These are phyloP conservation scores for Lentinula novae-zelandiae DNA, from an alignment of 1,284 basidiomycete genomes.

Conservation along the genomic window DNA sequence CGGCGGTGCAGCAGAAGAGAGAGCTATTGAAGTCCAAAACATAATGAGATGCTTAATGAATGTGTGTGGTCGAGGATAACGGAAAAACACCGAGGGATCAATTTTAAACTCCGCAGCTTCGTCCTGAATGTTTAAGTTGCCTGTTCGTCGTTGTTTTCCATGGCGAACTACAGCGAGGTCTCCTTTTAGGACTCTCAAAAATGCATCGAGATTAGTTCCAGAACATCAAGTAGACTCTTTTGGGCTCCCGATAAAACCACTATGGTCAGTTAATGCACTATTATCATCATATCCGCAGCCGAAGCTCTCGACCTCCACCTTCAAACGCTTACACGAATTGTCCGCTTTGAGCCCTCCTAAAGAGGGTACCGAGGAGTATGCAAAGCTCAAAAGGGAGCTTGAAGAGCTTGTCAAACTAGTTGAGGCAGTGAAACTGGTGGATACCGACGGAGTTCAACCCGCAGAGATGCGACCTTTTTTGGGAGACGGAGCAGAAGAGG, in stretches of 20 bases:
- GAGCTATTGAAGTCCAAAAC: slow-evolving; percentile 28
- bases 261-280: slow-evolving; percentile 74
- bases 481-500: slow-evolving; percentile 32
- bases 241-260: slow-evolving; percentile 60
- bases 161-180: slow-evolving; percentile 8
- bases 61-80: slow-evolving; percentile 14
- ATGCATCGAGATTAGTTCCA: slow-evolving; percentile 20
- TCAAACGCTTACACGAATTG: slow-evolving; percentile 62
- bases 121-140: slow-evolving; percentile 20
- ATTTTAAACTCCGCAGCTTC: slow-evolving; percentile 25
- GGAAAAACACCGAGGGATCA: background rate
- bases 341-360: slow-evolving; percentile 66
- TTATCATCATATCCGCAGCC: slow-evolving; percentile 73
- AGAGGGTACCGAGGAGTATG: slow-evolving; percentile 48
- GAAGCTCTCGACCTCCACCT: slow-evolving; percentile 46
- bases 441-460: slow-evolving; percentile 30
- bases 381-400: slow-evolving; percentile 49
- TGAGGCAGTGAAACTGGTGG: slow-evolving; percentile 69
- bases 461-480: slow-evolving; percentile 14
- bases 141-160: slow-evolving; percentile 18
- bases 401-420: slow-evolving; percentile 71
- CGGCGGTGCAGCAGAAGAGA: slow-evolving; percentile 12
- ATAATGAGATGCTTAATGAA: slow-evolving; percentile 16
- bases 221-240: slow-evolving; percentile 36
- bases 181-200: slow-evolving; percentile 7